phyloP scores from a whole-genome alignment of 2,329 filamentous ascomycete species.

The Colletotrichum gloeosporioides region DNA sequence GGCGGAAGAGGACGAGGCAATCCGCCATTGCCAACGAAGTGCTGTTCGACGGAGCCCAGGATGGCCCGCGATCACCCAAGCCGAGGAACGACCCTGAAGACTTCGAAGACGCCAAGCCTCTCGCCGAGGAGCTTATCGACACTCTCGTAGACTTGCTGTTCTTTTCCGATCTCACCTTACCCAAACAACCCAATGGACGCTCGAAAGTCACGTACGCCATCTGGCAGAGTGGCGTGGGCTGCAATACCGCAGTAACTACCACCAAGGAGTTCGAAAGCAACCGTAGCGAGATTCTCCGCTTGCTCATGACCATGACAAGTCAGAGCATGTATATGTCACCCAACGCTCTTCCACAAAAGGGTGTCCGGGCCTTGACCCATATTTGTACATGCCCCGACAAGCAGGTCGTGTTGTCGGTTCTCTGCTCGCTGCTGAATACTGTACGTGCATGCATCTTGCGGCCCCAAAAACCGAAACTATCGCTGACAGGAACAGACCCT shows the following conservation, averaged over 20 bases:
- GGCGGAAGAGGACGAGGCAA: slow-evolving; percentile 74
- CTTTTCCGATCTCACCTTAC: slow-evolving; percentile 87
- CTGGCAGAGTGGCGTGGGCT: slow-evolving; percentile 97
- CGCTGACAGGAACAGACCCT: slow-evolving; percentile 65
- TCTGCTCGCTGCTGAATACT: slow-evolving; percentile 94
- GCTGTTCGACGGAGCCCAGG: slow-evolving; percentile 79
- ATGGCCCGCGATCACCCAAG: slow-evolving; percentile 25
- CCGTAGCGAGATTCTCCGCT: slow-evolving; percentile 84
- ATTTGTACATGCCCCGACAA: slow-evolving; percentile 88
- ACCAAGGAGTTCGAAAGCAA: slow-evolving; percentile 95
- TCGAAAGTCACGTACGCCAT: slow-evolving; percentile 90
- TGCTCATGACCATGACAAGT: slow-evolving; percentile 85
- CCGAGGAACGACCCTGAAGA: slow-evolving; percentile 62
- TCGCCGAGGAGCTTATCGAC: slow-evolving; percentile 92
- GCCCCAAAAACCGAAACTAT: neutral
- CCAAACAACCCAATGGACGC: slow-evolving; percentile 72
- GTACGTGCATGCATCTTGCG: slow-evolving; percentile 55
- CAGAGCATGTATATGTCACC: slow-evolving; percentile 94
- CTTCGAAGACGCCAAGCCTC: slow-evolving; percentile 82
- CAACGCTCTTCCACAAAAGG: slow-evolving; percentile 78
- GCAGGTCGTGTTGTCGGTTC: slow-evolving; percentile 84
- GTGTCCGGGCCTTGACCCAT: slow-evolving; percentile 85
- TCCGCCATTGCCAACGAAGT: slow-evolving; percentile 74
- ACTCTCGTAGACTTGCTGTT: slow-evolving; percentile 89
- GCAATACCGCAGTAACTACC: slow-evolving; percentile 85